Evolutionary conservation across 805 yeast genomes (phyloP).

Genomic region (Ogataea kodamae): DNA sequence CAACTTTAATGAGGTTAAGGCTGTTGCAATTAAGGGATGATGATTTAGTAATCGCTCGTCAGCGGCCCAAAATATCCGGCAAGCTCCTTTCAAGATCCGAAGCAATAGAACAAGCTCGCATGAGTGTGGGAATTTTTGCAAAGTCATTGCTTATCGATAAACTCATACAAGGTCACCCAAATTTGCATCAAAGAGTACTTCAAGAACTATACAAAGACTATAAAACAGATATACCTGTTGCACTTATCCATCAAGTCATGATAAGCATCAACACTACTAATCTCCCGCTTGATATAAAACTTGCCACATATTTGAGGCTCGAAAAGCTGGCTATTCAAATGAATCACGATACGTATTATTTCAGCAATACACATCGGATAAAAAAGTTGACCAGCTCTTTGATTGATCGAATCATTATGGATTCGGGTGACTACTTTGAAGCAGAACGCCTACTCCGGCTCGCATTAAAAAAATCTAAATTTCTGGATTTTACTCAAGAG

Average conservation of each 20-base stretch:
- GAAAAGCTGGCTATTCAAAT: constrained; percentile 24
- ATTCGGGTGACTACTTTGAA: constrained; percentile 18
- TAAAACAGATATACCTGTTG: constrained; percentile 22
- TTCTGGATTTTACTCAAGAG: constrained; percentile 9
- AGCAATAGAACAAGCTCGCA: not conserved
- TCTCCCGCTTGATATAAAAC: constrained; percentile 17
- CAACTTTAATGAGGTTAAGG: constrained; percentile 5
- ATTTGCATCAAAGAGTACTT: constrained; percentile 14
- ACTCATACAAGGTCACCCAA: constrained; percentile 16
- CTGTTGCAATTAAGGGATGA: constrained; percentile 11
- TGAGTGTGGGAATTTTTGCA: constrained; percentile 14
- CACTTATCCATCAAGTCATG: constrained; percentile 26
- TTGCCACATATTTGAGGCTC: constrained; percentile 19
- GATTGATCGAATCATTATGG: constrained; percentile 23
- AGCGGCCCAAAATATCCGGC: not conserved
- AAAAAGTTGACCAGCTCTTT: constrained; percentile 16
- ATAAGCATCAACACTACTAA: constrained; percentile 21
- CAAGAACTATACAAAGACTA: constrained; percentile 22
- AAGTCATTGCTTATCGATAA: constrained; percentile 20
- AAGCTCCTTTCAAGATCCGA: constrained; percentile 6
- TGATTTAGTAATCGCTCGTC: not conserved
- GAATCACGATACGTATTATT: constrained; percentile 14
- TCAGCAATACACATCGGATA: constrained; percentile 14
- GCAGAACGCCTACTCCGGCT: constrained; percentile 16
- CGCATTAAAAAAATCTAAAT: constrained; percentile 23